A percentile compares a stretch with the other conserved stretches of the same genome.
phyloP scores from a whole-genome alignment of 2,329 filamentous ascomycete species.

The Trichophyton schoenleinii region DNA sequence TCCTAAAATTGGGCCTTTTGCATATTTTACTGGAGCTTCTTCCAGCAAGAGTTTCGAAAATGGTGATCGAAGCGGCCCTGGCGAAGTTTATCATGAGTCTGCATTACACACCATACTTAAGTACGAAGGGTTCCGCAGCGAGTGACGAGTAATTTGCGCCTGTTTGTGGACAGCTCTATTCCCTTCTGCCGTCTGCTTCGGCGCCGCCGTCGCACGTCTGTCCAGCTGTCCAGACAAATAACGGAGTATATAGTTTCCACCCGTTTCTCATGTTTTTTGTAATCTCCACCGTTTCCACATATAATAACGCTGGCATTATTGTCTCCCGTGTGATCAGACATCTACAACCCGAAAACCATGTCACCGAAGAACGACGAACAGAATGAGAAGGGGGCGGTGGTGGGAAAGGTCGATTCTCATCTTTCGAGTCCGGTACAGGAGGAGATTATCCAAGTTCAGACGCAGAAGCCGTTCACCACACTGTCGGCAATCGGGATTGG shows the following conservation, averaged over 20 bases:
- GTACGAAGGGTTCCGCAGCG: background rate
- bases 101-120: background rate
- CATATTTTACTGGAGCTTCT: background rate
- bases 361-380: background rate
- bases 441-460: background rate
- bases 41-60: background rate
- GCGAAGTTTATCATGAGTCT: background rate
- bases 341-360: background rate
- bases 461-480: slow-evolving; percentile 1
- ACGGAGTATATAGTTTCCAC: background rate
- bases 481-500: background rate
- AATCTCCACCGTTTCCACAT: background rate
- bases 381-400: background rate
- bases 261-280: background rate
- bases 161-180: background rate
- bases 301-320: background rate
- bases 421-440: background rate
- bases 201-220: background rate
- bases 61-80: background rate
- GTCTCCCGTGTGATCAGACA: background rate
- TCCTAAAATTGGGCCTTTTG: background rate
- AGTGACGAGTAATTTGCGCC: background rate
- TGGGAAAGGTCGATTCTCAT: background rate
- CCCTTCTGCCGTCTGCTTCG: background rate
- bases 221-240: background rate